Conservation (phyloP, 1,139 yeast genomes). For the Debaryomycetaceae sp. region DNA sequence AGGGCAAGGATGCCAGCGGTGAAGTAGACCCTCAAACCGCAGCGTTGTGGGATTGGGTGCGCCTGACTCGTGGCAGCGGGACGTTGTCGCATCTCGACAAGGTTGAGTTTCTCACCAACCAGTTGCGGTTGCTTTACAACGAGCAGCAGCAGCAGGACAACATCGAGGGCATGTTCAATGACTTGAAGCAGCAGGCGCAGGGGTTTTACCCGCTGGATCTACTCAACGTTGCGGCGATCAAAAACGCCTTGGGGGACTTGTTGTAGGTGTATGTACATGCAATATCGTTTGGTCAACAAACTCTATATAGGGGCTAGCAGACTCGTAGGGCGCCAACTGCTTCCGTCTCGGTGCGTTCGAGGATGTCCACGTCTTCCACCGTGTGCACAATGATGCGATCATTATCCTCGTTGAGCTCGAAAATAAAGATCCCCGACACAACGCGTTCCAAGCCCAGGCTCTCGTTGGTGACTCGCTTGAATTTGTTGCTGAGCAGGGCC, state of each 20-base stretch:
- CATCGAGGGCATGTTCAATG: conserved; percentile 12
- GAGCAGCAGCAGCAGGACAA: conserved; percentile 5
- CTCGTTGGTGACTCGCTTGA: conserved; percentile 23
- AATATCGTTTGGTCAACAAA: conserved; percentile 4
- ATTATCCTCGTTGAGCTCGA: conserved; percentile 62
- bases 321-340: conserved; percentile 26
- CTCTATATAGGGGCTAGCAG: conserved; percentile 16
- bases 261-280: conserved; percentile 3
- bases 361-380: conserved; percentile 68
- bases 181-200: conserved; percentile 15
- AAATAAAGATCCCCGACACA: conserved; percentile 68
- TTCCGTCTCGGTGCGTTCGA: conserved; percentile 40
- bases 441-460: conserved; percentile 47
- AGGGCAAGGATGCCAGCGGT: conserved; percentile 2
- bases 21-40: conserved; percentile 4
- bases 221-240: conserved; percentile 13
- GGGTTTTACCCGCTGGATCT: conserved; percentile 14
- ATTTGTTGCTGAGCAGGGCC: conserved; percentile 28
- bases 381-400: conserved; percentile 65
- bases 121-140: conserved; percentile 14
- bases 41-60: conserved; percentile 26
- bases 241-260: conserved; percentile 12
- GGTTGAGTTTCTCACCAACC: conserved; percentile 21
- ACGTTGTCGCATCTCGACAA: conserved; percentile 19
- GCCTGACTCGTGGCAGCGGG: no score